Base-by-base conservation (phyloP, 345 rosid species). In the Capsella bursapastoris region DNA sequence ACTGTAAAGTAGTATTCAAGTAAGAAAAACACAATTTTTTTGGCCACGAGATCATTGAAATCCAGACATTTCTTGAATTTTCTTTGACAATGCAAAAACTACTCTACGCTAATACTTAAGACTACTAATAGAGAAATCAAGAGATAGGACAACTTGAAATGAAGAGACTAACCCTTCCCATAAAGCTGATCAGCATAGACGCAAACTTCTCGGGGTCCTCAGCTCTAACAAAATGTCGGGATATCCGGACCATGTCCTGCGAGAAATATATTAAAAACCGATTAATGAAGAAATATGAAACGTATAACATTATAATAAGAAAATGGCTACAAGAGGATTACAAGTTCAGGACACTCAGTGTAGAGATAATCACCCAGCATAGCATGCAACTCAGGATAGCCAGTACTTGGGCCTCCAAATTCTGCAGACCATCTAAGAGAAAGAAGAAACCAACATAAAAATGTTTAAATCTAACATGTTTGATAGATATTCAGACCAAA, bases 331-430 rank as follows among this genome's bases (percentile, higher is more conserved):
- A 16, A 57, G 63, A 29, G n/a, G 65, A 72, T 35, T 87, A 95
- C 99, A 86, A 85, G 82, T 73, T 95, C 99, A 58, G 97, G 96
- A 64, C 88, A 92, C 81, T 95, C 90, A 6, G 96, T 87, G 80
- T 86, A 91, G 57, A 94, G 41, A 77, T 90, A 94, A 78, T 91
- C 99, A 7, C 87, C 99, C 47, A 92, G 84, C 96, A 92, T 92
- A 56, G 75, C 75, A 82, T 95, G 98, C 70, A 95, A 50, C 71
- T 89, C 83, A 13, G 96, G 97, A 18, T 88, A 78, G 68, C 98
- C 98, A 74, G 50, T 76, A 75, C 68, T 84, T 78, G 79, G 82
- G 38, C 86, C 88, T 75, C 97, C 96, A 78, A 86, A 90, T 83
- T 86, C 91, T 2, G 85, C 86, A 52, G 98, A 95, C 98, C 97